Conservation (phyloP, 352 stramenopile species). For the Pythium diclinum region DNA sequence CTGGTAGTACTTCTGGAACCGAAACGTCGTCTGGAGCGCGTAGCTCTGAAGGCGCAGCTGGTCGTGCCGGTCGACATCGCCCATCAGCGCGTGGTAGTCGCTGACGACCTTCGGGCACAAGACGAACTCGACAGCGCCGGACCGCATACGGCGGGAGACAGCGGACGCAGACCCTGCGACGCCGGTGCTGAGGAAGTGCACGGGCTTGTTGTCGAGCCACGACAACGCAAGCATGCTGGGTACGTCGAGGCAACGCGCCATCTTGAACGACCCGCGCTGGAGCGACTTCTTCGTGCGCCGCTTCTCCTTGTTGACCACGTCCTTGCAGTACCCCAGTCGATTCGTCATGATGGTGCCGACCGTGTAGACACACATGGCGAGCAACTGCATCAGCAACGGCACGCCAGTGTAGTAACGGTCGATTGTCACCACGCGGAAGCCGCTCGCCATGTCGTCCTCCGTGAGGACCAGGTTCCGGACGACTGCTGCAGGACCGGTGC, state of each 20-base stretch:
- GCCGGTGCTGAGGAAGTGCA: constrained; percentile 31
- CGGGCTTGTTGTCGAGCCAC: constrained; percentile 34
- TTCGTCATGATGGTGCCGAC: constrained; percentile 28
- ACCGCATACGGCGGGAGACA: too few relatives aligned
- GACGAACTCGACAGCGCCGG: too few relatives aligned
- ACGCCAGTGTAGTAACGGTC: constrained; percentile 31
- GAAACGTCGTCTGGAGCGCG: constrained; percentile 10
- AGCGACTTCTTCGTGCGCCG: constrained; percentile 7
- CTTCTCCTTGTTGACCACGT: constrained; percentile 15
- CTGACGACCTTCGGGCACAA: not conserved
- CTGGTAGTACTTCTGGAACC: constrained; percentile 18
- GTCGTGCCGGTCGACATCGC: constrained; percentile 13
- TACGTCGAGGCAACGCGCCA: constrained; percentile 7
- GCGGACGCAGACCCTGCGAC: constrained; percentile 9
- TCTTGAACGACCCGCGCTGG: constrained; percentile 23
- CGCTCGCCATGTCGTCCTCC: not conserved
- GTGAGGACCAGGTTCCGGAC: constrained; percentile 8
- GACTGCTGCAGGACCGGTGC: not conserved
- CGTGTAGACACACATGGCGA: constrained; percentile 30
- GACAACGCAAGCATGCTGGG: constrained; percentile 18
- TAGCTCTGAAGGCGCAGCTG: constrained; percentile 17
- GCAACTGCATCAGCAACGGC: constrained; percentile 19
- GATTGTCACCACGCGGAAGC: constrained; percentile 1
- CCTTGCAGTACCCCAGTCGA: constrained; percentile 7
- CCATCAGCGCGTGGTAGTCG: constrained; percentile 20